Conservation (phyloP, 2,329 filamentous ascomycete genomes). For the Microdochium nivale region DNA sequence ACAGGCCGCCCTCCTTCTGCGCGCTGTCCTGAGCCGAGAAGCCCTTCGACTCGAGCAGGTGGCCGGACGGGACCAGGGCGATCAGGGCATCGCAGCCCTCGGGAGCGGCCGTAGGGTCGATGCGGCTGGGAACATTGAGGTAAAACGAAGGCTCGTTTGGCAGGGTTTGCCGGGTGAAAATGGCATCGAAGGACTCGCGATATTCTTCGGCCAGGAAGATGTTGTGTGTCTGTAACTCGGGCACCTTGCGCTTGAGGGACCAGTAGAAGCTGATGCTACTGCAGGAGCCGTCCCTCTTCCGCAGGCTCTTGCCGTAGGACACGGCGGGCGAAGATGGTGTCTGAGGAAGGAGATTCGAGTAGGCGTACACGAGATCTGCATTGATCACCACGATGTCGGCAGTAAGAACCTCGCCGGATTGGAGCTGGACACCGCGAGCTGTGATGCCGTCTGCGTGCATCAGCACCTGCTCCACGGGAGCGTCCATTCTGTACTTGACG, state of each 20-base stretch:
- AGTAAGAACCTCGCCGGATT: slow-evolving; percentile 44
- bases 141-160: slow-evolving; percentile 67
- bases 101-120: slow-evolving; percentile 61
- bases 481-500: slow-evolving; percentile 52
- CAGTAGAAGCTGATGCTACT: slow-evolving; percentile 73
- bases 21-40: slow-evolving; percentile 15
- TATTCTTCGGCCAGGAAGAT: slow-evolving; percentile 72
- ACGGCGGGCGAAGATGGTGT: slow-evolving; percentile 11
- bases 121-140: slow-evolving; percentile 64
- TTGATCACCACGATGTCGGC: slow-evolving; percentile 65
- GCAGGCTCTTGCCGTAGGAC: slow-evolving; percentile 27
- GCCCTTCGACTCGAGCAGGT: slow-evolving; percentile 43
- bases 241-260: slow-evolving; percentile 51
- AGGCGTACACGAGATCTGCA: slow-evolving; percentile 66
- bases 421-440: slow-evolving; percentile 51
- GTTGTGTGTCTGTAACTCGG: slow-evolving; percentile 61
- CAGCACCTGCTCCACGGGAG: slow-evolving; percentile 46
- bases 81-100: slow-evolving; percentile 56
- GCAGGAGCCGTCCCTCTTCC: slow-evolving; percentile 51
- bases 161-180: slow-evolving; percentile 61
- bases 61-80: slow-evolving; percentile 64
- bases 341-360: slow-evolving; percentile 58
- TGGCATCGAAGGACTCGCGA: slow-evolving; percentile 63
- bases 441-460: slow-evolving; percentile 40
- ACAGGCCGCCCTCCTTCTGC: slow-evolving; percentile 20